Conservation (phyloP, 768 basidiomycete genomes). For the Termitomyces sp. region DNA sequence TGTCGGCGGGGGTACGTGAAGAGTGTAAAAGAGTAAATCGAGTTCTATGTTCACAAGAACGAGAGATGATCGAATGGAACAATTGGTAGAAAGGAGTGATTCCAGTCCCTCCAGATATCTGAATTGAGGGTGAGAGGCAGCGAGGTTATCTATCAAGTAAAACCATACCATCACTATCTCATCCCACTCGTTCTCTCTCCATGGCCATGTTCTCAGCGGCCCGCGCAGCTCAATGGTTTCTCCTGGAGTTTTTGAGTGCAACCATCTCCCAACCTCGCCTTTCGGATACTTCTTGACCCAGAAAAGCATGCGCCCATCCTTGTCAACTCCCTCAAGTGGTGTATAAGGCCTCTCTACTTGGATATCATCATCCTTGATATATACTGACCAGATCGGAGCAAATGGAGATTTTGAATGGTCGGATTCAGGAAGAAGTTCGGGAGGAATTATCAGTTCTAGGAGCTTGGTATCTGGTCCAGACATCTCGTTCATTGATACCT, state of each 20-base stretch:
- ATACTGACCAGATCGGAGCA: constrained; percentile 66
- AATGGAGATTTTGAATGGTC: constrained; percentile 15
- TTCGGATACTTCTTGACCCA: constrained; percentile 79
- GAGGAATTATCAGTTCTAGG: constrained; percentile 54
- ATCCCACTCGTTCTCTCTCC: constrained; percentile 57
- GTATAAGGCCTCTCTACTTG: constrained; percentile 87
- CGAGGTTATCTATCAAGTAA: background rate
- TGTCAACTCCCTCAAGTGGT: constrained; percentile 66
- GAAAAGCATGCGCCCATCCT: constrained; percentile 59
- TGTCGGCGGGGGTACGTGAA: constrained; percentile 52
- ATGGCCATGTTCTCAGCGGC: constrained; percentile 64
- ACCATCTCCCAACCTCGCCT: constrained; percentile 81
- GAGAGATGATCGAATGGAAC: constrained; percentile 47
- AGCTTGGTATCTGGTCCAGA: constrained; percentile 59
- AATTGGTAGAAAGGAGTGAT: constrained; percentile 84
- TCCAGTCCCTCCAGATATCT: constrained; percentile 89
- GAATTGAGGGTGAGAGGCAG: background rate
- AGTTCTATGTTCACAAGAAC: constrained; percentile 28
- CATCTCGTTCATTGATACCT: constrained; percentile 44
- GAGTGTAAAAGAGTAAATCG: constrained; percentile 72
- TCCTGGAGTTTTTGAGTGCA: constrained; percentile 63
- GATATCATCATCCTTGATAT: constrained; percentile 82
- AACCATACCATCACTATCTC: constrained; percentile 67
- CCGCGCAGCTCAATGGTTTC: constrained; percentile 73
- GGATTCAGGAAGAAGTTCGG: constrained; percentile 26